phyloP scores from a whole-genome alignment of 768 basidiomycete genomes.

The Trametes sanguinea region DNA sequence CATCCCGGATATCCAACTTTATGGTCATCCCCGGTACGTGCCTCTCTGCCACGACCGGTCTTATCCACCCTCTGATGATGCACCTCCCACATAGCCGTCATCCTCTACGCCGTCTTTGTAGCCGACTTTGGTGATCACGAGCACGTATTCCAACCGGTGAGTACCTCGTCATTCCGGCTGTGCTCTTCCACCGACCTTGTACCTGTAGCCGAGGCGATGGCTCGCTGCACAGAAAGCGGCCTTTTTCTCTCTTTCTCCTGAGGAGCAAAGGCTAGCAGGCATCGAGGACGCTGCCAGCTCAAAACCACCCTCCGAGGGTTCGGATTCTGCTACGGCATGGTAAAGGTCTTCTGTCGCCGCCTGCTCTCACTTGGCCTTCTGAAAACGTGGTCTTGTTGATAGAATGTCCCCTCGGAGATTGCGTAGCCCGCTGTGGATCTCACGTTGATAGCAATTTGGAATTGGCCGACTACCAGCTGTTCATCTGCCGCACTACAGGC shows the following conservation, averaged over 20 bases:
- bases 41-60: background rate
- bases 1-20: slow-evolving; percentile 52
- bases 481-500: background rate
- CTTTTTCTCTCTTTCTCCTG: slow-evolving; percentile 61
- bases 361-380: background rate
- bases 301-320: background rate
- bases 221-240: slow-evolving; percentile 46
- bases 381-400: background rate
- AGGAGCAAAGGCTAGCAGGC: slow-evolving; percentile 47
- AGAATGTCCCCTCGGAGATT: background rate
- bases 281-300: slow-evolving; percentile 4
- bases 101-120: slow-evolving; percentile 59
- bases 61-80: background rate
- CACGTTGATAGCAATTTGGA: background rate
- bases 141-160: slow-evolving; percentile 68
- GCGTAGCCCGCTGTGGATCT: background rate
- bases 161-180: slow-evolving; percentile 28
- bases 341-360: background rate
- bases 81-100: slow-evolving; percentile 40
- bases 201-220: slow-evolving; percentile 59
- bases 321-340: slow-evolving; percentile 4
- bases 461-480: background rate
- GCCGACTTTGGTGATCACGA: slow-evolving; percentile 72
- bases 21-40: slow-evolving; percentile 56
- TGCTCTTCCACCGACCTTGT: slow-evolving; percentile 4